phyloP scores from a whole-genome alignment of 2,329 filamentous ascomycete species.

The Pyrenochaeta sp. region DNA sequence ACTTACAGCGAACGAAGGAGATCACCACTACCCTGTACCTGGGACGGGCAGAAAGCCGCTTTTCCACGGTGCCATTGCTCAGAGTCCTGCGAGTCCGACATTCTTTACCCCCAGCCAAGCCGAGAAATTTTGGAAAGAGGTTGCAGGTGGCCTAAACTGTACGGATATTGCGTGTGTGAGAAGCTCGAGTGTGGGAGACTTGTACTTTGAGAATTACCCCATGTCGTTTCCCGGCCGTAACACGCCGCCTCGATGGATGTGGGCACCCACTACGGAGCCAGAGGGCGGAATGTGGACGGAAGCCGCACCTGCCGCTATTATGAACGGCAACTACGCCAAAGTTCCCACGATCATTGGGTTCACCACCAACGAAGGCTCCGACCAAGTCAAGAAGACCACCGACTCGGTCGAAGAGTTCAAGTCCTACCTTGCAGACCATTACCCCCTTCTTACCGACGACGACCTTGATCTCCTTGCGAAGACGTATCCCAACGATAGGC shows the following conservation, averaged over 20 bases:
- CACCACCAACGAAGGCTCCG: conserved; percentile 50
- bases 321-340: conserved; percentile 37
- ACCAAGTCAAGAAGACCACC: conserved; percentile 49
- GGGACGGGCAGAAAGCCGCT: conserved; percentile 37
- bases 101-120: conserved; percentile 43
- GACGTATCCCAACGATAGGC: conserved; percentile 43
- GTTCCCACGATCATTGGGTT: conserved; percentile 44
- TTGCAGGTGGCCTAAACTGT: conserved; percentile 41
- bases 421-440: conserved; percentile 44
- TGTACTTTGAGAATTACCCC: conserved; percentile 46
- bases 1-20: conserved; percentile 40
- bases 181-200: conserved; percentile 33
- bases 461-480: conserved; percentile 49
- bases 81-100: conserved; percentile 42
- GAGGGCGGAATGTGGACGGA: conserved; percentile 41
- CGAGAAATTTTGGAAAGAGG: conserved; percentile 43
- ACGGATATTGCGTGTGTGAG: conserved; percentile 41
- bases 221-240: conserved; percentile 42
- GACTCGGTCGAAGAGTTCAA: conserved; percentile 50
- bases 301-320: conserved; percentile 36
- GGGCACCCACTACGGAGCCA: conserved; percentile 43
- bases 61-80: conserved; percentile 44
- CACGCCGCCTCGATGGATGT: conserved; percentile 47
- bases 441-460: conserved; percentile 62
- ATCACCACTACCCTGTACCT: conserved; percentile 35